Evolutionary conservation across 495 filamentous ascomycete genomes (phyloP), one percentile per base, ranked within the genome.

Genomic region (Parathielavia appendiculata): DNA sequence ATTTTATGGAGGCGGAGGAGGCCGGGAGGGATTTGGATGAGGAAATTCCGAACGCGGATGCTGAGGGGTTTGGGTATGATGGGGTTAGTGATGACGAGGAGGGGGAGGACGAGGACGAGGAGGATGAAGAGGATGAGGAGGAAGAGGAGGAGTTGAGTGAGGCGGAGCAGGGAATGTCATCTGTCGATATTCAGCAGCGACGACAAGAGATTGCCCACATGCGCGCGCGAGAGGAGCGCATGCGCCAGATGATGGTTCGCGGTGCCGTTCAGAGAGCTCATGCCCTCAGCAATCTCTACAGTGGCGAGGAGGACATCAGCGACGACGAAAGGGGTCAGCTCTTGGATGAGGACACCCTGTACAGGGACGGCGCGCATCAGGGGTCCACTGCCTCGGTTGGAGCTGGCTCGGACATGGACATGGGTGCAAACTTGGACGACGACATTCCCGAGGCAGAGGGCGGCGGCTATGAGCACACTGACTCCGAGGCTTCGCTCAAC

Each of bases 401-500:
- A 34, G 40, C 22, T 38, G 34, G 35, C 35, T 16, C 36, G 16
- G 76, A 72, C 46, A 72, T 81, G 70, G 79, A 74, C 54, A 82
- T 83, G 76, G 79, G 76, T 49, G 77, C 71, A 6, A 76, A 88
- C 66, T 73, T 88, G 6, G 85, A 88, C 66, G 84, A 83, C 39
- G 82, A 85, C 59, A 79, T 88, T 26, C 85, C 85, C 32, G 84
- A 87, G 60, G 85, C 84, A 50, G 71, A 61, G 39, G 45, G 70
- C 46, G 82, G 79, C 6, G 79, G 80, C 59, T 89, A 88, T 64
- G 83, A 89, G 72, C 90, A 95, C 64, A 95, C 90, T 20, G 90
- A 95, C 72, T 90, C 88, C 8, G 89, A 92, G 61, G 81, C 79
- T n/a, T 83, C 86, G 56, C 71, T 88, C 20, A 74, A 64, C 43